These are phyloP conservation scores for Mycosphaerella arachidis DNA, from an alignment of 2,329 filamentous ascomycete genomes.

Conservation along the genomic window DNA sequence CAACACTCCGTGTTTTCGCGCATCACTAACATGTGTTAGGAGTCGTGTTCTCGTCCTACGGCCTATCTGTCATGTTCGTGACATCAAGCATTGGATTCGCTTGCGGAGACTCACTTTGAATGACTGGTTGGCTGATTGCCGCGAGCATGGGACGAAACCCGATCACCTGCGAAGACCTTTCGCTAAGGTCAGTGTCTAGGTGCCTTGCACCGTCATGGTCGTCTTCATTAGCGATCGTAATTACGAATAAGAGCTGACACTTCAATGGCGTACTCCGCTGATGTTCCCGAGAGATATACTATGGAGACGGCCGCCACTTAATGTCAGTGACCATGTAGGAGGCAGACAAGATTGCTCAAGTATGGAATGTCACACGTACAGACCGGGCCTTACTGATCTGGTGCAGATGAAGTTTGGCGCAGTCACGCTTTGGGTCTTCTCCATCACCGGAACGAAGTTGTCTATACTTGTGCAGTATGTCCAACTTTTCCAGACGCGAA, in stretches of 20 bases:
- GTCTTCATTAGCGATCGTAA: too few species aligned
- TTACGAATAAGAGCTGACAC: too few species aligned
- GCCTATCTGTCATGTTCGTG: constrained; percentile 8
- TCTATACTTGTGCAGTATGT: constrained; percentile 13
- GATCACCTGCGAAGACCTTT: not conserved
- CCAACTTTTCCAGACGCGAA: constrained; percentile 1
- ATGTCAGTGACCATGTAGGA: constrained; percentile 3
- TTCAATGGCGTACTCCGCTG: not conserved
- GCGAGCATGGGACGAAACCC: constrained; percentile 6
- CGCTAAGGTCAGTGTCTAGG: not conserved
- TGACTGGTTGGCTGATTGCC: constrained; percentile 11
- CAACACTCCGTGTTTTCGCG: too few species aligned
- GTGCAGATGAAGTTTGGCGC: constrained; percentile 6
- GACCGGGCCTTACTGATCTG: not conserved
- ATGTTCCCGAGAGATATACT: constrained; percentile 1
- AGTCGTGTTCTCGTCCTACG: constrained; percentile 11
- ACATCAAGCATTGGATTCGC: constrained; percentile 4
- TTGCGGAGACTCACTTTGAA: constrained; percentile 1
- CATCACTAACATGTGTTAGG: too few species aligned
- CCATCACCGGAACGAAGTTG: constrained; percentile 4
- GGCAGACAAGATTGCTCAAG: constrained; percentile 1
- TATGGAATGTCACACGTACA: not conserved
- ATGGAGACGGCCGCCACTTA: constrained; percentile 7
- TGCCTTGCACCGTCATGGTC: too few species aligned
- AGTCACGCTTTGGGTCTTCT: constrained; percentile 2